Conservation (phyloP, 106 monocot species). For the Dioscorea alata region DNA sequence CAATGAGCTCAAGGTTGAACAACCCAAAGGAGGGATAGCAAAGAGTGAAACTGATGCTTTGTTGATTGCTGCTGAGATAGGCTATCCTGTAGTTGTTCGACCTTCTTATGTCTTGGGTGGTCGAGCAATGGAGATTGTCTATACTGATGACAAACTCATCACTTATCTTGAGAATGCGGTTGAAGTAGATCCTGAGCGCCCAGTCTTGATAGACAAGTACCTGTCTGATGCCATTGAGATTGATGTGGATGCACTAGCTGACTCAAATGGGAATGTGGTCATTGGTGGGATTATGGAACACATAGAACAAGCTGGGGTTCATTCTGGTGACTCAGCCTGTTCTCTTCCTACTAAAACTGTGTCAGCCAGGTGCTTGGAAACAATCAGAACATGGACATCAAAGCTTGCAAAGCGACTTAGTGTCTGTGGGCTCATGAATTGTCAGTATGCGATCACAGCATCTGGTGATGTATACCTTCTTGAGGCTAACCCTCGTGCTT, state of each 20-base stretch:
- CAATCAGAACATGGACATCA: constrained; percentile 70
- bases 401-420: constrained; percentile 67
- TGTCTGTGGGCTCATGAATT: constrained; percentile 97
- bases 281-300: constrained; percentile 99
- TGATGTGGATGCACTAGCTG: constrained; percentile 92
- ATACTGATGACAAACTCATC: constrained; percentile 74
- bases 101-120: constrained; percentile 97
- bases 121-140: constrained; percentile 97
- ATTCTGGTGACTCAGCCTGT: constrained; percentile 97
- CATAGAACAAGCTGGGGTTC: constrained; percentile 97
- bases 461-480: constrained; percentile 78
- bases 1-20: constrained; percentile 71
- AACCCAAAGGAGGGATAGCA: constrained; percentile 94
- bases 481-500: constrained; percentile 96
- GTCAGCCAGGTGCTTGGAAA: constrained; percentile 44
- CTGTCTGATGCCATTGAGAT: constrained; percentile 87
- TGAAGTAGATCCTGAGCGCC: constrained; percentile 86
- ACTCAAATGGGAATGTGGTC: constrained; percentile 76
- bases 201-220: constrained; percentile 88
- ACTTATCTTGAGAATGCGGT: constrained; percentile 89
- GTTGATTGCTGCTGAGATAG: constrained; percentile 65
- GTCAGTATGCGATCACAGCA: constrained; percentile 90
- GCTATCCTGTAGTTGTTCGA: constrained; percentile 92
- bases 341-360: constrained; percentile 88
- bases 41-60: constrained; percentile 81